Percentiles rank a stretch among this genome's conserved stretches.
These are phyloP conservation scores for Ophiognomonia clavigignenti-juglandacearum DNA, from an alignment of 2,329 filamentous ascomycete genomes.

Conservation along the genomic window DNA sequence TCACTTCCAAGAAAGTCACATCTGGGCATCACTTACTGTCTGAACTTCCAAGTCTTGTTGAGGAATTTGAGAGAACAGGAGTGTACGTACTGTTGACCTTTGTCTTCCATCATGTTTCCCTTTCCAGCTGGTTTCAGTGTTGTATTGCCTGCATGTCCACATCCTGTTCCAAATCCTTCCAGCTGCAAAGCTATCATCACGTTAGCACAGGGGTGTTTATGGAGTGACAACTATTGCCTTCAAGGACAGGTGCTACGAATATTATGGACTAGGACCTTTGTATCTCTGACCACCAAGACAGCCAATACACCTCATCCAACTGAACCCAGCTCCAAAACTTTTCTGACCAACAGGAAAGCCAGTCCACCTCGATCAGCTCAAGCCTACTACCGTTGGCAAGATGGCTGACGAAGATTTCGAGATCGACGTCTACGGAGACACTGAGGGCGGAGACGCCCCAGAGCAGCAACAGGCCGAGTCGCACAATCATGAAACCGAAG, in stretches of 20 bases:
- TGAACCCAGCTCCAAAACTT: conserved; percentile 13
- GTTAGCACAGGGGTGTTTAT: no score
- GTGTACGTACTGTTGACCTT: conserved; percentile 52
- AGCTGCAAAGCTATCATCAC: no score
- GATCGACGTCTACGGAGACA: conserved; percentile 67
- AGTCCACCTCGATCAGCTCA: conserved; percentile 24
- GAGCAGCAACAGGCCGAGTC: conserved; percentile 22
- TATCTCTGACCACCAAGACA: conserved; percentile 29
- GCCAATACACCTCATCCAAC: conserved; percentile 27
- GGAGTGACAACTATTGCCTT: no score
- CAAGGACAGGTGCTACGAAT: conserved; percentile 12
- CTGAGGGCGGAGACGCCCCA: conserved; percentile 20
- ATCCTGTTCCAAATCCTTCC: conserved; percentile 16
- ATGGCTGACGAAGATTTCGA: conserved; percentile 71
- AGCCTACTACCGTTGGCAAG: conserved; percentile 19
- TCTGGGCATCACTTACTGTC: conserved; percentile 18
- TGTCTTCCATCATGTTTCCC: conserved; percentile 31
- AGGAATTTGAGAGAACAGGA: conserved; percentile 27
- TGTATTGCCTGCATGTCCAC: conserved; percentile 18
- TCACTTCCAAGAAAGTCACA: conserved; percentile 10
- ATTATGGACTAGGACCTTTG: conserved; percentile 26
- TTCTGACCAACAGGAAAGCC: conserved; percentile 25
- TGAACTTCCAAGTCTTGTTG: conserved; percentile 21
- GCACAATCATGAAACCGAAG: conserved; percentile 36
- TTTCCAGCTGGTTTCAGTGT: conserved; percentile 21